phyloP scores from a whole-genome alignment of 1,284 basidiomycete species.

The Moesziomyces antarcticus region DNA sequence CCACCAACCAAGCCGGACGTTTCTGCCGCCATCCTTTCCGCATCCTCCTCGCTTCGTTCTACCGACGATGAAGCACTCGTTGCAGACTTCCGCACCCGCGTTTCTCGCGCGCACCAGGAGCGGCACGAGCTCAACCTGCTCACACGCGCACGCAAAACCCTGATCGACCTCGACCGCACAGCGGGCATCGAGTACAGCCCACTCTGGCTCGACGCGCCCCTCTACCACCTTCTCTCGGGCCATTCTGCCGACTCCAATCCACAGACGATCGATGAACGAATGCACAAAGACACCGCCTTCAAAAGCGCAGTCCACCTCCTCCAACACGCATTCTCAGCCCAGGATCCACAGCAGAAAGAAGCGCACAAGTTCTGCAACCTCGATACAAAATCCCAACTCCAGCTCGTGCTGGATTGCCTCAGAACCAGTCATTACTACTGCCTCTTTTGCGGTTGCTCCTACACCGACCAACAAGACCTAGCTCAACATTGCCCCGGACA shows the following conservation, averaged over 20 bases:
- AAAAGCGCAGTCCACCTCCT: conserved; percentile 27
- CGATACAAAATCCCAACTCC: conserved; percentile 25
- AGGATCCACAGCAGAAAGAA: conserved; percentile 11
- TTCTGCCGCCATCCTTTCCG: conserved; percentile 8
- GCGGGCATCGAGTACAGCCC: conserved; percentile 37
- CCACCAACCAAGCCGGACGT: conserved; percentile 8
- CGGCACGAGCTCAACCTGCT: conserved; percentile 34
- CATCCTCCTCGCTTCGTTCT: background rate
- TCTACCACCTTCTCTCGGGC: conserved; percentile 23
- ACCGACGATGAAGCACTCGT: background rate
- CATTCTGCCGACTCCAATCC: conserved; percentile 3
- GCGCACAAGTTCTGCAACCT: conserved; percentile 20
- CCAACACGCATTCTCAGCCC: conserved; percentile 14
- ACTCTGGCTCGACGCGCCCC: conserved; percentile 45
- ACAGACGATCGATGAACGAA: conserved; percentile 23
- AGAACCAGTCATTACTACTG: conserved; percentile 34
- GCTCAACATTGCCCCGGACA: conserved; percentile 38
- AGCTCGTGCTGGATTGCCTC: conserved; percentile 26
- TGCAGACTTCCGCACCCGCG: conserved; percentile 28
- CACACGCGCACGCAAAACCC: conserved; percentile 36
- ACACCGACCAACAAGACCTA: conserved; percentile 16
- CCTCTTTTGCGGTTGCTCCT: conserved; percentile 51
- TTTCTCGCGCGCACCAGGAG: conserved; percentile 21
- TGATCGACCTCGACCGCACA: conserved; percentile 34
- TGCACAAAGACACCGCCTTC: conserved; percentile 19